phyloP scores from a whole-genome alignment of 768 basidiomycete species.

The Russula vinacea region DNA sequence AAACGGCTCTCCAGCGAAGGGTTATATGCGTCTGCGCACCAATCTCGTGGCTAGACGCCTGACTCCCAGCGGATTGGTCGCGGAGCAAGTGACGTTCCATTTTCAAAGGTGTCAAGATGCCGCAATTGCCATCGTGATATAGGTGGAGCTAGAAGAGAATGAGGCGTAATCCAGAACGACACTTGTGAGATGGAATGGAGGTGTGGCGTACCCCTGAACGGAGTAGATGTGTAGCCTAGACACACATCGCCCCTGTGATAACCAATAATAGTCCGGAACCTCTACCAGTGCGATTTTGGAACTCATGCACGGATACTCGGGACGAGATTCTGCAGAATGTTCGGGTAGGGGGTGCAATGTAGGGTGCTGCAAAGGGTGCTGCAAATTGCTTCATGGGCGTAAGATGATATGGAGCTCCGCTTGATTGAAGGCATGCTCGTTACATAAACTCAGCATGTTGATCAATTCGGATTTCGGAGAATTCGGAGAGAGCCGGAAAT shows the following conservation, averaged over 20 bases:
- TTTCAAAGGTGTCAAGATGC: background rate
- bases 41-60: background rate
- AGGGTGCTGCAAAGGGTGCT: background rate
- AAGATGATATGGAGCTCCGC: background rate
- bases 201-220: background rate
- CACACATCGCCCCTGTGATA: background rate
- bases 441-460: background rate
- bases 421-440: background rate
- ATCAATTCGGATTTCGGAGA: background rate
- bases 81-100: background rate
- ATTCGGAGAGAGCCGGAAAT: background rate
- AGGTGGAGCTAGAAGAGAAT: background rate
- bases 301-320: background rate
- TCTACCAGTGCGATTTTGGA: background rate
- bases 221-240: background rate
- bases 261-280: background rate
- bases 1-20: background rate
- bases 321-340: background rate
- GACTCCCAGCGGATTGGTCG: background rate
- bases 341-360: too few relatives aligned
- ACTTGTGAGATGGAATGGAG: background rate
- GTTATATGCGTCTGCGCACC: background rate
- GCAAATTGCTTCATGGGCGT: background rate
- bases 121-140: background rate
- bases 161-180: constrained; percentile 1